These are phyloP conservation scores for Yamagishiella unicocca DNA, from an alignment of 139 green algal species.

Conservation along the genomic window DNA sequence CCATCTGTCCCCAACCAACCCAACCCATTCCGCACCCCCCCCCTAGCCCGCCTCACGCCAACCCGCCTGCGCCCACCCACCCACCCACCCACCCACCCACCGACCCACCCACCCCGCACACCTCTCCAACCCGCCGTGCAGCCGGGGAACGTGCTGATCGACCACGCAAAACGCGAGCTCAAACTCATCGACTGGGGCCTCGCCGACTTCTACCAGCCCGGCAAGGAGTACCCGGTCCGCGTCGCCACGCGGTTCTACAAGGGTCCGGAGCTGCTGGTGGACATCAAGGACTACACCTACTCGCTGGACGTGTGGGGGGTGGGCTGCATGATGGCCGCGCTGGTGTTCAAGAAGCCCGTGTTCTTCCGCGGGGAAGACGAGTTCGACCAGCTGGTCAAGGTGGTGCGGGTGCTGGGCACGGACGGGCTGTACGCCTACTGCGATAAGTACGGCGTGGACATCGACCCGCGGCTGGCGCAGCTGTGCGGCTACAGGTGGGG, in stretches of 20 bases:
- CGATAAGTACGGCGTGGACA: slow-evolving; percentile 97
- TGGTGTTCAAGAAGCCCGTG: slow-evolving; percentile 94
- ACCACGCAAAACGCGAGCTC: slow-evolving; percentile 92
- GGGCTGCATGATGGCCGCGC: slow-evolving; percentile 88
- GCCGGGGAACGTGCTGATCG: slow-evolving; percentile 95
- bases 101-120: background rate
- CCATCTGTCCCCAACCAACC: too few relatives aligned
- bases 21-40: background rate
- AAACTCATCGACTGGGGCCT: slow-evolving; percentile 99
- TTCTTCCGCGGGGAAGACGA: slow-evolving; percentile 96
- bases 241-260: slow-evolving; percentile 95
- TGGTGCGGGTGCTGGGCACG: slow-evolving; percentile 90
- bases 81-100: background rate
- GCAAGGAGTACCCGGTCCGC: slow-evolving; percentile 82
- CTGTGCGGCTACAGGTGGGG: slow-evolving; percentile 74
- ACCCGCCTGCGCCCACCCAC: background rate
- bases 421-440: slow-evolving; percentile 74
- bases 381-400: slow-evolving; percentile 99
- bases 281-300: slow-evolving; percentile 88
- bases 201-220: slow-evolving; percentile 99
- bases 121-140: too few relatives aligned
- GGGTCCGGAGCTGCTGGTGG: slow-evolving; percentile 98
- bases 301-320: slow-evolving; percentile 97
- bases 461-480: slow-evolving; percentile 92
- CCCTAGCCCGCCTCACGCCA: background rate